Evolutionary conservation across 78 protist species (phyloP).

Genomic region (Speleostelium caveatum): DNA sequence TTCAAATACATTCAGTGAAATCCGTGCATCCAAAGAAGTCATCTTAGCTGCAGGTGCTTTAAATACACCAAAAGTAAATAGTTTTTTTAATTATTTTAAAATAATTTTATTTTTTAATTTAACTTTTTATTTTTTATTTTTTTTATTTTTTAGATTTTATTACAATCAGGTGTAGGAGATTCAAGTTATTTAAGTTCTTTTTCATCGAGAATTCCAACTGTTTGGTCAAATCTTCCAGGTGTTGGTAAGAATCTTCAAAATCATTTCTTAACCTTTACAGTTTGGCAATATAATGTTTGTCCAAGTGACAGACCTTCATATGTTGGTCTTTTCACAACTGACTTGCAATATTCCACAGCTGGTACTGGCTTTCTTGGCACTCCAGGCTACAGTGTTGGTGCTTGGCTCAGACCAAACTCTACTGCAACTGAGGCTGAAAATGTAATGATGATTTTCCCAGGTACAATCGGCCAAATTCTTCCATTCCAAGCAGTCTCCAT

Average conservation of each 20-base stretch:
- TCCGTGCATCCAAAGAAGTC: slow-evolving; percentile 20
- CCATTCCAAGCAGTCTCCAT: slow-evolving; percentile 6
- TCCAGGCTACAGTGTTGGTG: slow-evolving; percentile 62
- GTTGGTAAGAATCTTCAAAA: slow-evolving; percentile 67
- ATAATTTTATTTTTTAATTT: too few relatives aligned
- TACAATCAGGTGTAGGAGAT: slow-evolving; percentile 33
- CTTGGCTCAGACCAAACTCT: slow-evolving; percentile 43
- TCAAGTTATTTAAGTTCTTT: background rate
- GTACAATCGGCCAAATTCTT: slow-evolving; percentile 14
- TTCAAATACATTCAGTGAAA: background rate
- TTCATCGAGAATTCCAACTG: background rate
- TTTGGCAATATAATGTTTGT: slow-evolving; percentile 15
- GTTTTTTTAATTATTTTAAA: too few relatives aligned
- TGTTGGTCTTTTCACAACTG: background rate
- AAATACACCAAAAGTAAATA: slow-evolving; percentile 74
- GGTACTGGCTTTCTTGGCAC: slow-evolving; percentile 64
- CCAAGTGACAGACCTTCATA: slow-evolving; percentile 1
- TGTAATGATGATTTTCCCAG: slow-evolving; percentile 60
- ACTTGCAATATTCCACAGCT: background rate
- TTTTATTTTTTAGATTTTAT: too few relatives aligned
- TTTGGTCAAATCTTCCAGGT: slow-evolving; percentile 35
- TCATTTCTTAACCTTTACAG: slow-evolving; percentile 47
- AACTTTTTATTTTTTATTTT: too few relatives aligned
- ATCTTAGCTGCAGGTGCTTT: slow-evolving; percentile 67
- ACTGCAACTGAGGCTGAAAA: slow-evolving; percentile 9